Evolutionary conservation across 78 protist species (phyloP), one percentile per base, ranked within the genome.

Genomic region (Salpingoeca rosetta): DNA sequence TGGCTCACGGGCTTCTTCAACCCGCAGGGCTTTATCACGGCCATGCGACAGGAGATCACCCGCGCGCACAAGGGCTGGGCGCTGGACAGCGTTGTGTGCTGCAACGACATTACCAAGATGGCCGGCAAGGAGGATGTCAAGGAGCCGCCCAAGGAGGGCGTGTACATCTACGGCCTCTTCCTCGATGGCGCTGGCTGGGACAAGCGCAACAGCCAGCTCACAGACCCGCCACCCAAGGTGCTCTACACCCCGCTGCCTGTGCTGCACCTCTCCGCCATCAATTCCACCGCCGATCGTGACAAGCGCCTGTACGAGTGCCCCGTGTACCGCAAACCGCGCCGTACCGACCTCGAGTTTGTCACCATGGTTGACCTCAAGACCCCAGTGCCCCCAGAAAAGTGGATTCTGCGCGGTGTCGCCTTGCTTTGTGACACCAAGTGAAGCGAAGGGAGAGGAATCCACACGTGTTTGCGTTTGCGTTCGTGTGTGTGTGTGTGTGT

Each of bases 1-100:
- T 94, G 97, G 97, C 75, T 94, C 35, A 85, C 96, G 0, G 98
- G 98, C 1, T 88, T 96, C 83, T 94, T 90, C 92, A 93, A 90
- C 89, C 93, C 98, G 27, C 97, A 84, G 78, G 45, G 80, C 84
- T 81, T 81, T 27, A 3, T 78, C 12, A 37, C 76, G 36, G 92
- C 78, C 56, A 45, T 91, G 81, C 84, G 91, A 39, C 97, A 94
- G 85, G 97, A 96, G 82, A 91, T 94, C 43, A 85, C 96, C 43
- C 94, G 96, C 56, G 73, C 78, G 3, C 96, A 94, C 84, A 35
- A 0, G 40, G 86, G 89, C 43, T 93, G 95, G 96, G 94, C 98
- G 22, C 93, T 96, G 26, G 97, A 94, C 84, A 88, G 82, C 17
- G 93, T 93, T 42, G 81, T 75, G 79, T 0, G 82, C 36, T 0